A percentile compares a stretch with the other conserved stretches of the same genome.
These are phyloP conservation scores for Fraxinus sp. DNA, from an alignment of 305 asterid genomes.

Conservation along the genomic window DNA sequence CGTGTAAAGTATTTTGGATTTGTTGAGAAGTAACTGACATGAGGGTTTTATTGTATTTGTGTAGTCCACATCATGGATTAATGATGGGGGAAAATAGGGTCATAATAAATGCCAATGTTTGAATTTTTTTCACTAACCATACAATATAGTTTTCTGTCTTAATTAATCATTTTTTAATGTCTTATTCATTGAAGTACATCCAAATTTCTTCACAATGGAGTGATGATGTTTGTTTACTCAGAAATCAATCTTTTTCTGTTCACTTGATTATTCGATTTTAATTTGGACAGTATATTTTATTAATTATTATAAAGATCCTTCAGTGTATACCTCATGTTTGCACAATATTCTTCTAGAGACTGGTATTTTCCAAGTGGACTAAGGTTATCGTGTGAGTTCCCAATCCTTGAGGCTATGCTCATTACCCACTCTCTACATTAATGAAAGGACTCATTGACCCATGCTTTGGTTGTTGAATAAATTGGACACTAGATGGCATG, in stretches of 20 bases:
- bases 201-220: not conserved
- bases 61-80: conserved; percentile 17
- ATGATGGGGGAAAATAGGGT: conserved; percentile 18
- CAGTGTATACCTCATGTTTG: conserved; percentile 14
- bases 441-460: conserved; percentile 38
- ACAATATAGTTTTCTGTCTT: conserved; percentile 1
- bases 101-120: not conserved
- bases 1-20: not conserved
- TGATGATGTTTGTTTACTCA: not conserved
- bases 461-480: conserved; percentile 45
- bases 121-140: not conserved
- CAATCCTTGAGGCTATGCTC: conserved; percentile 21
- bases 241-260: not conserved
- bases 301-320: not conserved
- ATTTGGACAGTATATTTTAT: not conserved
- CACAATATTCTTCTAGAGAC: conserved; percentile 15
- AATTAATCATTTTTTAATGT: conserved; percentile 21
- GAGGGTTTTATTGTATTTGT: conserved; percentile 22
- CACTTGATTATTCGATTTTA: not conserved
- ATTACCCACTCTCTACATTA: conserved; percentile 40
- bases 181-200: conserved; percentile 31
- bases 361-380: conserved; percentile 17
- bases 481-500: conserved; percentile 13
- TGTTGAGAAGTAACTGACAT: conserved; percentile 18
- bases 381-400: conserved; percentile 12